Evolutionary conservation across 345 rosid species (phyloP), one percentile per base, ranked within the genome.

Genomic region (Populus deltoides): DNA sequence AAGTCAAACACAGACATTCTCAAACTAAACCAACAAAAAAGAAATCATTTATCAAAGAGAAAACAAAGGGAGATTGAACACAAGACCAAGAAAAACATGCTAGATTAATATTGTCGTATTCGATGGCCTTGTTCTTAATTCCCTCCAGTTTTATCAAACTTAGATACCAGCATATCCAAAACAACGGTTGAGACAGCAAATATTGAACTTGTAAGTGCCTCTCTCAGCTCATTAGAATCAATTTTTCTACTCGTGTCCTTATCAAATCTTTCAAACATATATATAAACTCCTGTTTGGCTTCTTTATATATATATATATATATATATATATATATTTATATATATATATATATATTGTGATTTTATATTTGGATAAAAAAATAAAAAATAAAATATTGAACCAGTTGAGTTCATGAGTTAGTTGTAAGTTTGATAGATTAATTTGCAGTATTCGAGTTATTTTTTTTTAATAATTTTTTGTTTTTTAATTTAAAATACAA

Each of bases 71-170:
- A 8, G 25, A 55, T 55, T 7, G 24, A 55, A 22, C 1, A 20
- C 11, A 3, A 22, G 27, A n/a, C 29, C 15, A 57, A 61, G 12
- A 36, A 75, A 33, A 71, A 83, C 92, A 9, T 87, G 92, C 98
- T 95, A 98, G 24, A 95, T 93, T 87, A 95, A 95, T 33, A 83
- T 92, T 93, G 77, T 96, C 99, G 76, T 96, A 93, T 86, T 93
- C 98, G 51, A 96, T 89, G 69, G 94, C 94, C 79, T 33, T 91
- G 77, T 57, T 81, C 84, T 70, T 29, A 29, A 29, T 29, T 87
- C 77, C 97, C 99, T 43, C 97, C 98, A 0, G 86, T 89, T 81
- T 92, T 92, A 67, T 92, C 97, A 35, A 88, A 95, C 86, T 95
- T 95, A 11, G 96, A 86, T 41, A 92, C 94, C 4, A 93, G 85